Evolutionary conservation across 108 stramenopile genomes (phyloP).

Genomic region (Poteriospumella lacustris): DNA sequence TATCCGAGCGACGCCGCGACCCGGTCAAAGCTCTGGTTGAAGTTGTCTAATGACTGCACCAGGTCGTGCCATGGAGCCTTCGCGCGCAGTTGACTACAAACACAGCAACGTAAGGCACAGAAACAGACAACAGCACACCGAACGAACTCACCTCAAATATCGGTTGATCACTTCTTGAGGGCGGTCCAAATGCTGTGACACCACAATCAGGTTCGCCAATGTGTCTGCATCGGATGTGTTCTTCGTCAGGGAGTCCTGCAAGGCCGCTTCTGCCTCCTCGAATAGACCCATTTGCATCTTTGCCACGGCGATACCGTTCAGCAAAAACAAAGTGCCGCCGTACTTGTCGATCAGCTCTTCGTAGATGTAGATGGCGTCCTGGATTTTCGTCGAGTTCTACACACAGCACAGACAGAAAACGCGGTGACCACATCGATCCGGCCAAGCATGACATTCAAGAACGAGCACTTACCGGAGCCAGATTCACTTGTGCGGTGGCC

Average conservation of each 20-base stretch:
- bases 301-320: constrained; percentile 79
- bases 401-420: no score
- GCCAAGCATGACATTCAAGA: neutral
- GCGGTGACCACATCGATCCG: no score
- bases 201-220: constrained; percentile 80
- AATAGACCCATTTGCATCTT: constrained; percentile 79
- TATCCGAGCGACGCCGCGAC: constrained; percentile 8
- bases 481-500: constrained; percentile 66
- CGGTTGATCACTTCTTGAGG: constrained; percentile 37
- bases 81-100: neutral
- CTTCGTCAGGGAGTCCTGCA: constrained; percentile 64
- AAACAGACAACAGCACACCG: neutral
- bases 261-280: constrained; percentile 66
- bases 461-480: constrained; percentile 47
- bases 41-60: constrained; percentile 11
- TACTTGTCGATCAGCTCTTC: constrained; percentile 87
- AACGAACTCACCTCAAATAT: neutral
- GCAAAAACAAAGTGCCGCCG: constrained; percentile 71
- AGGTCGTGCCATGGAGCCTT: constrained; percentile 32
- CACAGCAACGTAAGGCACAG: neutral
- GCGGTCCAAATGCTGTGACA: constrained; percentile 71
- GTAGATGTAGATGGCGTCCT: constrained; percentile 80
- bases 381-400: constrained; percentile 63
- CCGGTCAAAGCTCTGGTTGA: constrained; percentile 25
- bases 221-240: constrained; percentile 63